Percentiles rank a stretch among this genome's conserved stretches.
These are phyloP conservation scores for Pouteria glomerata DNA, from an alignment of 148 eudicot genomes.

Conservation along the genomic window DNA sequence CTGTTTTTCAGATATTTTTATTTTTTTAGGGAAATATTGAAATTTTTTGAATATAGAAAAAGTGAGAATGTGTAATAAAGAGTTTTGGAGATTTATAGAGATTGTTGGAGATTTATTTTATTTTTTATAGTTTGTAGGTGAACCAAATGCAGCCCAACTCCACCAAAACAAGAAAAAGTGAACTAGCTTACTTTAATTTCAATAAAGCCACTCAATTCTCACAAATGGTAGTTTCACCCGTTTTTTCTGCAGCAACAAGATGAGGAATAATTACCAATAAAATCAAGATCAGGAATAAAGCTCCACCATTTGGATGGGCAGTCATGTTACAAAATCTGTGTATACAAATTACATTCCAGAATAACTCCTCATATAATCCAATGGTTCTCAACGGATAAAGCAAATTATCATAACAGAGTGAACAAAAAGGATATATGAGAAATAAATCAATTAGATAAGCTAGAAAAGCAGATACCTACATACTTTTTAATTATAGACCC, in stretches of 20 bases:
- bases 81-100: no score
- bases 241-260: slow-evolving; percentile 90
- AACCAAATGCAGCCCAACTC: slow-evolving; percentile 7
- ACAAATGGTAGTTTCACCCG: slow-evolving; percentile 94
- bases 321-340: slow-evolving; percentile 95
- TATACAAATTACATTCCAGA: neutral
- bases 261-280: no score
- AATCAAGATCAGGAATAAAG: slow-evolving; percentile 93
- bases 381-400: neutral
- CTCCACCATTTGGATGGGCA: slow-evolving; percentile 96
- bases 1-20: no score
- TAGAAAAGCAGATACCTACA: neutral
- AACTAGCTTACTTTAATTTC: slow-evolving; percentile 51
- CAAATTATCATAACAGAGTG: neutral
- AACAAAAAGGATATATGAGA: neutral
- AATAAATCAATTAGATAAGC: neutral
- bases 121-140: no score
- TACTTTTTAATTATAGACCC: neutral
- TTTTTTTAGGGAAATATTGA: no score
- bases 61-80: no score
- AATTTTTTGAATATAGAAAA: no score
- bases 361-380: neutral
- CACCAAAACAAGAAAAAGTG: neutral
- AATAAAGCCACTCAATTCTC: slow-evolving; percentile 97
- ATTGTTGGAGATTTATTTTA: no score